phyloP scores from a whole-genome alignment of 1,284 basidiomycete species.

The Ceratobasidium sp. region DNA sequence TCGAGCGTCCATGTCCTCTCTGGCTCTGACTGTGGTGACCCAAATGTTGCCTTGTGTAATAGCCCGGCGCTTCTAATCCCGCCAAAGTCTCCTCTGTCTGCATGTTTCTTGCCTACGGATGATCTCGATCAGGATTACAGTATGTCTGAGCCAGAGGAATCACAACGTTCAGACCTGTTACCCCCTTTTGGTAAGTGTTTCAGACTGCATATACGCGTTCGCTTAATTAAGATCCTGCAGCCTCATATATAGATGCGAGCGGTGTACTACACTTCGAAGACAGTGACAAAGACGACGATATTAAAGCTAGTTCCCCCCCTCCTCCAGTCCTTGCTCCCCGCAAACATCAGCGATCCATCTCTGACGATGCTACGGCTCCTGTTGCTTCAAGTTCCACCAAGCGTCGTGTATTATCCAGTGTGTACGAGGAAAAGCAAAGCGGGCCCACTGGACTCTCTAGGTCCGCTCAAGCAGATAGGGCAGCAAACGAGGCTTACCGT shows the following conservation, averaged over 20 bases:
- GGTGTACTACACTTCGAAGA: not conserved
- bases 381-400: not conserved
- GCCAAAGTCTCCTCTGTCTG: not conserved
- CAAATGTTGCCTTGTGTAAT: not conserved
- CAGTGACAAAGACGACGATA: not conserved
- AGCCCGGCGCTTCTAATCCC: not conserved
- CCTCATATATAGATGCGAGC: not conserved
- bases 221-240: not conserved
- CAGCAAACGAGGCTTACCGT: not conserved
- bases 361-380: not conserved
- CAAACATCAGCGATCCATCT: conserved; percentile 6
- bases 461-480: not conserved
- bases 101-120: too few relatives aligned
- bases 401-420: not conserved
- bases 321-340: not conserved
- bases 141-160: too few relatives aligned
- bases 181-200: too few relatives aligned
- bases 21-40: not conserved
- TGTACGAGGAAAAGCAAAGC: not conserved
- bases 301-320: not conserved
- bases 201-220: not conserved
- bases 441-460: not conserved
- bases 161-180: too few relatives aligned
- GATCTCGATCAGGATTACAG: too few relatives aligned
- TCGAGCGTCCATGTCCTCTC: not conserved